Conservation (phyloP, 2,329 filamentous ascomycete genomes). For the Colletotrichum eremochloae region DNA sequence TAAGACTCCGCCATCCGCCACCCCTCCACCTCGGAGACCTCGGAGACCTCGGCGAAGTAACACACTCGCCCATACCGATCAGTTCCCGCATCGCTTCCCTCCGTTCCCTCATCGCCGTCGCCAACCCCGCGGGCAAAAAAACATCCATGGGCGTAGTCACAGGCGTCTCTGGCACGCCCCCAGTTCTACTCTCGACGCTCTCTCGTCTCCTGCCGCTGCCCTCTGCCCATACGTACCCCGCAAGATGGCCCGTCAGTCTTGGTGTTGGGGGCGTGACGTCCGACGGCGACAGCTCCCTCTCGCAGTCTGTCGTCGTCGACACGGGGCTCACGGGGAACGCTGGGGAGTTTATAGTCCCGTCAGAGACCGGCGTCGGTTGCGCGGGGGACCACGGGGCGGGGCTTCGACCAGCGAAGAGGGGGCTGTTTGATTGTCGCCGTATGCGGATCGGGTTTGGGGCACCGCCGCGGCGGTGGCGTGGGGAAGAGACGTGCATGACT, state of each 20-base stretch:
- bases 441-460: constrained; percentile 16
- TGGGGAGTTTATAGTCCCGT: neutral
- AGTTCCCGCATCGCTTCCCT: neutral
- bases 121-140: neutral
- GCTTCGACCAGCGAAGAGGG: neutral
- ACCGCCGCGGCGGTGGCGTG: neutral
- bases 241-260: neutral
- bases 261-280: too few species aligned
- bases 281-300: neutral
- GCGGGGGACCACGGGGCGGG: constrained; percentile 12
- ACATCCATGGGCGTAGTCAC: neutral
- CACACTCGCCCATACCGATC: neutral
- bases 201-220: neutral
- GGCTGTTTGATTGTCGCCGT: neutral
- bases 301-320: constrained; percentile 47
- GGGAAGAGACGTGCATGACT: neutral
- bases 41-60: neutral
- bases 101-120: neutral
- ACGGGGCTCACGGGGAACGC: constrained; percentile 18
- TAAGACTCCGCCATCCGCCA: neutral
- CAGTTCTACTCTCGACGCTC: neutral
- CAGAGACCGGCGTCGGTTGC: neutral
- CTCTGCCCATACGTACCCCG: neutral
- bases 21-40: neutral
- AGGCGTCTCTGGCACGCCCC: neutral